Percentiles rank a stretch among this genome's conserved stretches.
phyloP scores from a whole-genome alignment of 768 basidiomycete species.

The Phaeotremella fagi region DNA sequence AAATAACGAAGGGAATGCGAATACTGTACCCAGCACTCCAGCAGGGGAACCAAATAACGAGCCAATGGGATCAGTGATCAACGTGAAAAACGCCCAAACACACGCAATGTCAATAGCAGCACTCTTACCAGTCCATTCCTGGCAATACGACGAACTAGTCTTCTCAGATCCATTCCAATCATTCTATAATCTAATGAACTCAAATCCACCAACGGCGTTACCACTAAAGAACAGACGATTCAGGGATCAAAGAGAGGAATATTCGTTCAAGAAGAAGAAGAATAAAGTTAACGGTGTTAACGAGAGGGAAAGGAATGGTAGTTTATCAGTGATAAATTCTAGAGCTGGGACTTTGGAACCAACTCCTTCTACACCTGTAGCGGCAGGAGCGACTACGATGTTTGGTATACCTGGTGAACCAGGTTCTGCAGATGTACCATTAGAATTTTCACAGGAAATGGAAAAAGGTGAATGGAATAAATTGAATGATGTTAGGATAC shows the following conservation, averaged over 20 bases:
- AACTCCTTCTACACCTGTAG: not conserved
- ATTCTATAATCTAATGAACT: conserved; percentile 73
- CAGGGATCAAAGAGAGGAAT: conserved; percentile 34
- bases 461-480: conserved; percentile 79
- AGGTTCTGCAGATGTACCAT: conserved; percentile 56
- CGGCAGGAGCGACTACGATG: not conserved
- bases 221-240: conserved; percentile 49
- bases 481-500: conserved; percentile 69
- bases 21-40: not conserved
- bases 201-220: conserved; percentile 77
- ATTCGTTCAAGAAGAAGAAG: conserved; percentile 10
- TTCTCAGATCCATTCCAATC: conserved; percentile 87
- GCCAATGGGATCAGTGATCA: not conserved
- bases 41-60: not conserved
- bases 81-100: not conserved
- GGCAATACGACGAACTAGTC: conserved; percentile 98
- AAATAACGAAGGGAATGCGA: not conserved
- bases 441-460: conserved; percentile 81
- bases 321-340: conserved; percentile 58
- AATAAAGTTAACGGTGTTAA: conserved; percentile 6
- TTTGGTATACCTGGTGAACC: conserved; percentile 27
- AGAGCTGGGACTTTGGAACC: conserved; percentile 56
- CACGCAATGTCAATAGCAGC: conserved; percentile 22
- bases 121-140: conserved; percentile 66
- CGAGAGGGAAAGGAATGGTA: no score